phyloP scores from a whole-genome alignment of 1,284 basidiomycete species.

The Serendipita sp. region DNA sequence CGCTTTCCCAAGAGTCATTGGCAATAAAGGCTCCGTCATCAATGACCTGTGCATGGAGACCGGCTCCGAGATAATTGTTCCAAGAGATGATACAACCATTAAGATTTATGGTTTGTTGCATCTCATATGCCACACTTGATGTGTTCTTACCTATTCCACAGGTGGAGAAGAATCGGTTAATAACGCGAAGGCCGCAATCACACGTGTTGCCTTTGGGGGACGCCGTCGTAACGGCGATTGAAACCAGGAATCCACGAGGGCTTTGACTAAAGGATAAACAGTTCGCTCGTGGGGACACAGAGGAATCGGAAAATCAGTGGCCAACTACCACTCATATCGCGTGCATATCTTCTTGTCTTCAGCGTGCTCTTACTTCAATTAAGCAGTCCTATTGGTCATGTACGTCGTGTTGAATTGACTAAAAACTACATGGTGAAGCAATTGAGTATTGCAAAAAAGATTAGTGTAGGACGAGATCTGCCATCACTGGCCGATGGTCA shows the following conservation, averaged over 20 bases:
- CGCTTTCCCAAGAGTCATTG: constrained; percentile 75
- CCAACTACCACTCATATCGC: too few species aligned
- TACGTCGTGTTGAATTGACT: too few species aligned
- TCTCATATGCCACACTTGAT: not conserved
- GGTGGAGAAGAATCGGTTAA: not conserved
- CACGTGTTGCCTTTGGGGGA: constrained; percentile 3
- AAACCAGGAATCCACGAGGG: constrained; percentile 13
- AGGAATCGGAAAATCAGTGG: too few species aligned
- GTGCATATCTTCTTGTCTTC: too few species aligned
- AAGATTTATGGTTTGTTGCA: not conserved
- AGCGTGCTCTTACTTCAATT: too few species aligned
- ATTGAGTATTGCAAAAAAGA: not conserved
- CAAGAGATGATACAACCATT: not conserved
- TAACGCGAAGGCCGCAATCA: not conserved
- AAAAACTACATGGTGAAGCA: too few species aligned
- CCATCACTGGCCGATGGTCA: constrained; percentile 2
- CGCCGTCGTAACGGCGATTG: not conserved
- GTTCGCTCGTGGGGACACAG: too few species aligned
- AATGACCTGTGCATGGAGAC: not conserved
- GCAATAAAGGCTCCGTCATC: constrained; percentile 44
- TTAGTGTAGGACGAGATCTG: not conserved
- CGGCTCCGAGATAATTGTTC: constrained; percentile 19
- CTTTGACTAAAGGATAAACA: not conserved
- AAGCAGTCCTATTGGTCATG: too few species aligned
- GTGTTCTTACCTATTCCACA: not conserved